phyloP scores from a whole-genome alignment of 2,329 filamentous ascomycete species.

The Pestalotiopsis sp. region DNA sequence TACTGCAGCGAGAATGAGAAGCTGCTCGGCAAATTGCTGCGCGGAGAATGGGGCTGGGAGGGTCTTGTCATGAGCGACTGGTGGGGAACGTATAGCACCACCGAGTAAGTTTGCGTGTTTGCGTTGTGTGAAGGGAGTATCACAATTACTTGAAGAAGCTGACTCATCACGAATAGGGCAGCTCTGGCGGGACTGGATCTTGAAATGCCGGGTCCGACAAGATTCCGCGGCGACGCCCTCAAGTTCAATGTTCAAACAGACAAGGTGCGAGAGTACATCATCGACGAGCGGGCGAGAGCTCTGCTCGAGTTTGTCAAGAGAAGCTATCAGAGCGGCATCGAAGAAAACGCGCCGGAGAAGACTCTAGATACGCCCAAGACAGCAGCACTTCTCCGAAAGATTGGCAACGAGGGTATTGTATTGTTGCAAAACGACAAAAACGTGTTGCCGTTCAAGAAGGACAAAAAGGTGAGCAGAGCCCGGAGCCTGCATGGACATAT shows the following conservation, averaged over 20 bases:
- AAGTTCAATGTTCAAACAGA: constrained; percentile 56
- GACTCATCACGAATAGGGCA: constrained; percentile 25
- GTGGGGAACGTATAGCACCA: constrained; percentile 59
- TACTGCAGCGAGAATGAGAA: constrained; percentile 57
- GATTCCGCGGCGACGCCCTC: constrained; percentile 52
- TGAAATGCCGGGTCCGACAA: constrained; percentile 61
- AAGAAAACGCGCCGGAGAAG: constrained; percentile 56
- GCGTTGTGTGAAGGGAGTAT: rapidly evolving
- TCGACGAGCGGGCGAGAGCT: constrained; percentile 61
- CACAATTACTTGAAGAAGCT: background rate
- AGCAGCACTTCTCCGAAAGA: constrained; percentile 63
- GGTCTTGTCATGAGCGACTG: constrained; percentile 64
- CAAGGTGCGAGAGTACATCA: constrained; percentile 56
- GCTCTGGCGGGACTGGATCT: constrained; percentile 46
- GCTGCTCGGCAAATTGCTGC: constrained; percentile 52
- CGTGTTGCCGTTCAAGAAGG: constrained; percentile 64
- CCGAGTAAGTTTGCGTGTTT: constrained; percentile 29
- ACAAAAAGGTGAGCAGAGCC: constrained; percentile 49
- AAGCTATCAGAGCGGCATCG: constrained; percentile 54
- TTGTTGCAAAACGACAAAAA: constrained; percentile 72
- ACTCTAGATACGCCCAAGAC: constrained; percentile 63
- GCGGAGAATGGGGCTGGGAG: constrained; percentile 60
- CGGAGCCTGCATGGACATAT: background rate
- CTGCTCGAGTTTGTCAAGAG: constrained; percentile 63
- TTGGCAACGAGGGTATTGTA: constrained; percentile 72